Evolutionary conservation across 768 basidiomycete species (phyloP).

Genomic region (Leccinum barrowsii): DNA sequence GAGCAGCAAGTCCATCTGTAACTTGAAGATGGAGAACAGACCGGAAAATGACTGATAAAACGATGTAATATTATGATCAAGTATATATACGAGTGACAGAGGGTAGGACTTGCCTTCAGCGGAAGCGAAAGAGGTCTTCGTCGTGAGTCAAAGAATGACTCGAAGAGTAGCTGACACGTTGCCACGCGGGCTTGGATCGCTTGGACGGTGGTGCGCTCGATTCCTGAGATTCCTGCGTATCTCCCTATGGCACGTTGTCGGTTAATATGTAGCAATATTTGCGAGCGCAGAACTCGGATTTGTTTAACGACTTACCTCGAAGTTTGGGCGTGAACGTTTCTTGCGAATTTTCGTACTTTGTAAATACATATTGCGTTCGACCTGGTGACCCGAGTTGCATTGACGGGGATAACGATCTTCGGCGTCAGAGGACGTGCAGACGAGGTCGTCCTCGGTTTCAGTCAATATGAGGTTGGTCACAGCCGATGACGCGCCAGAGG

Average conservation of each 20-base stretch:
- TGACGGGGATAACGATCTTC: not conserved
- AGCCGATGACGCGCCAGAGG: not conserved
- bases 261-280: not conserved
- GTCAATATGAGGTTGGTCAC: not conserved
- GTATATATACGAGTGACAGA: not conserved
- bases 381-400: not conserved
- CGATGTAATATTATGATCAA: not conserved
- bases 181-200: not conserved
- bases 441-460: not conserved
- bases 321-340: not conserved
- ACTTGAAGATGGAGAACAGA: not conserved
- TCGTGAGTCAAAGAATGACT: not conserved
- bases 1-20: not conserved
- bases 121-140: not conserved
- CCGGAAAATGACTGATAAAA: not conserved
- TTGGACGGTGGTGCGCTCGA: not conserved
- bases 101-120: not conserved
- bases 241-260: not conserved
- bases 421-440: not conserved
- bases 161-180: not conserved
- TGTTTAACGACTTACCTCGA: not conserved
- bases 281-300: not conserved
- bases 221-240: not conserved
- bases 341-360: not conserved
- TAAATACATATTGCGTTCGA: not conserved